phyloP scores from a whole-genome alignment of 768 basidiomycete species.

The Lepiota brunneoincarnata region DNA sequence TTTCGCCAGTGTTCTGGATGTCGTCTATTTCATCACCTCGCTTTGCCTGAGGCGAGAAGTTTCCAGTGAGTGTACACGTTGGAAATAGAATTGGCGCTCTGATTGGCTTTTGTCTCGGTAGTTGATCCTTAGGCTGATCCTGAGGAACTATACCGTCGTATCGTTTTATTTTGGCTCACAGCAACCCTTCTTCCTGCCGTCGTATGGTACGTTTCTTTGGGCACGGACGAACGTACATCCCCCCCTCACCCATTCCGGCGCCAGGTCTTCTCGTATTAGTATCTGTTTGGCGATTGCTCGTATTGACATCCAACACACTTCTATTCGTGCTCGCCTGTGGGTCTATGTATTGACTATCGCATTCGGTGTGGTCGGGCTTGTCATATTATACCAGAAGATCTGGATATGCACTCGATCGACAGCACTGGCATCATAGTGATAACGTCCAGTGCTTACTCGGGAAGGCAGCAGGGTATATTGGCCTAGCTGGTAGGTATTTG shows the following conservation, averaged over 20 bases:
- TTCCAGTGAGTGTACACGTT: not conserved
- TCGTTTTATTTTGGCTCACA: slow-evolving; percentile 4
- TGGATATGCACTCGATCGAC: not conserved
- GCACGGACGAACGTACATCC: not conserved
- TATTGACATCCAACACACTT: slow-evolving; percentile 1
- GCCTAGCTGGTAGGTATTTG: not conserved
- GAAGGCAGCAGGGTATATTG: not conserved
- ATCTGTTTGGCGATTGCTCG: slow-evolving; percentile 6
- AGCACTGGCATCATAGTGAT: not conserved
- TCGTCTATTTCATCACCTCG: too few species aligned
- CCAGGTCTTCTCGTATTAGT: slow-evolving; percentile 5
- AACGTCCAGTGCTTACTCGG: slow-evolving; percentile 4
- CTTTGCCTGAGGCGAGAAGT: not conserved
- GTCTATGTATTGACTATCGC: not conserved
- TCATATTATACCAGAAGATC: not conserved
- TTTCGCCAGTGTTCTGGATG: too few species aligned
- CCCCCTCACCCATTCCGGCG: not conserved
- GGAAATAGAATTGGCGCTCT: too few species aligned
- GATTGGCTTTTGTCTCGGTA: not conserved
- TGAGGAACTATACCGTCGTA: not conserved
- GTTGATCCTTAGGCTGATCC: not conserved
- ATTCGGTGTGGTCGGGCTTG: slow-evolving; percentile 2
- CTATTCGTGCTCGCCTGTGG: not conserved
- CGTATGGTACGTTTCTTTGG: not conserved
- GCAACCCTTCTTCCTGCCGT: not conserved